Conservation (phyloP, 768 basidiomycete species). For the Boletales sp. region DNA sequence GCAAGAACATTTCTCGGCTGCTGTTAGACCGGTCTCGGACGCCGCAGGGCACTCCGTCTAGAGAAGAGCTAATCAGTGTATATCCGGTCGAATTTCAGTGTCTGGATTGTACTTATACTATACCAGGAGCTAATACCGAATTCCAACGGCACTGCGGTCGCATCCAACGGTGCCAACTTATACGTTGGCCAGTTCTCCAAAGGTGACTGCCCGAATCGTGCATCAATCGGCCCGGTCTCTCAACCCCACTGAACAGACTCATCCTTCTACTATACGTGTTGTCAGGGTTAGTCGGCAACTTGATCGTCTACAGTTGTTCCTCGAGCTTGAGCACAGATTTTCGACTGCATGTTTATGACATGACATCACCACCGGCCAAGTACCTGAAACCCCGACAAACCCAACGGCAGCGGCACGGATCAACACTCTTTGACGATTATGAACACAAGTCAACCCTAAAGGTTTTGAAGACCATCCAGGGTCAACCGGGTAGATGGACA, state of each 20-base stretch:
- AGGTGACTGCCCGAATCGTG: slow-evolving; percentile 36
- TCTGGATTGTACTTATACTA: slow-evolving; percentile 1
- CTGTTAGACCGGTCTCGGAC: slow-evolving; percentile 42
- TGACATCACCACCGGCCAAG: slow-evolving; percentile 44
- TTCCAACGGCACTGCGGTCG: slow-evolving; percentile 74
- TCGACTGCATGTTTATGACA: slow-evolving; percentile 84
- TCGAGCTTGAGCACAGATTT: slow-evolving; percentile 55
- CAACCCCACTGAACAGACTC: slow-evolving; percentile 51
- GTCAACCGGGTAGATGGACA: slow-evolving; percentile 80
- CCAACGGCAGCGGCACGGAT: slow-evolving; percentile 8
- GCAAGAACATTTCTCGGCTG: slow-evolving; percentile 46
- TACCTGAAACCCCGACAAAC: slow-evolving; percentile 14
- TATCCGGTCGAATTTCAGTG: not conserved
- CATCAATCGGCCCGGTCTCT: slow-evolving; percentile 2
- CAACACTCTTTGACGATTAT: slow-evolving; percentile 21
- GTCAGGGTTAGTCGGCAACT: slow-evolving; percentile 53
- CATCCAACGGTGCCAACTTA: slow-evolving; percentile 65
- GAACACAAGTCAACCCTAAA: slow-evolving; percentile 48
- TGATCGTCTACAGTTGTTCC: not conserved
- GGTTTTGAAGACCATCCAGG: slow-evolving; percentile 65
- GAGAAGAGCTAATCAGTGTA: slow-evolving; percentile 58
- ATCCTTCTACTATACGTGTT: slow-evolving; percentile 91
- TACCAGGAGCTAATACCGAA: slow-evolving; percentile 72
- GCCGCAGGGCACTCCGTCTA: slow-evolving; percentile 33
- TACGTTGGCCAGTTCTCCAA: slow-evolving; percentile 85